Percentiles rank a stretch among this genome's conserved stretches.
phyloP scores from a whole-genome alignment of 306 rosid genomes.

The Nissolia schottii region DNA sequence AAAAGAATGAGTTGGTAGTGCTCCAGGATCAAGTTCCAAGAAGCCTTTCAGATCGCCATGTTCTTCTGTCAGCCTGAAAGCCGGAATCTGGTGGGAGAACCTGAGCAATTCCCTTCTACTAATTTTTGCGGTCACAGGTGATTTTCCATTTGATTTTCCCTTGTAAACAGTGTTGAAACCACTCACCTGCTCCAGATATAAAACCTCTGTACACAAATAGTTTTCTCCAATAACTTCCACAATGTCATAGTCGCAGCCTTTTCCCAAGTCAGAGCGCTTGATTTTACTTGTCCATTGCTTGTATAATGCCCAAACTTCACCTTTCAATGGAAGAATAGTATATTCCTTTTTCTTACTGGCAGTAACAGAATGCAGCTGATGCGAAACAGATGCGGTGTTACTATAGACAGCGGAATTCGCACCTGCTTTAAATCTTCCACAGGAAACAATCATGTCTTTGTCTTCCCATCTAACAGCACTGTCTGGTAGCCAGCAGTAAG shows the following conservation, averaged over 20 bases:
- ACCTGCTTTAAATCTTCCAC: conserved; percentile 52
- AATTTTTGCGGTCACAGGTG: conserved; percentile 28
- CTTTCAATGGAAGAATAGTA: conserved; percentile 57
- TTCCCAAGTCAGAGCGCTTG: conserved; percentile 43
- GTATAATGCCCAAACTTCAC: conserved; percentile 89
- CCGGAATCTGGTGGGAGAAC: conserved; percentile 84
- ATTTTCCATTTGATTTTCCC: conserved; percentile 26
- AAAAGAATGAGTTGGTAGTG: conserved; percentile 49
- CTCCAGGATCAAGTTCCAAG: conserved; percentile 84
- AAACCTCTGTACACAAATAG: conserved; percentile 35
- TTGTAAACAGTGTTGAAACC: conserved; percentile 65
- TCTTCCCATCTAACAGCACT: conserved; percentile 45
- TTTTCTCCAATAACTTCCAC: conserved; percentile 47
- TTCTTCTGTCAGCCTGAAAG: conserved; percentile 60
- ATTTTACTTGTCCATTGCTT: conserved; percentile 63
- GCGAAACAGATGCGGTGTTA: conserved; percentile 46
- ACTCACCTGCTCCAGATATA: conserved; percentile 46
- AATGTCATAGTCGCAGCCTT: conserved; percentile 59
- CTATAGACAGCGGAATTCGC: conserved; percentile 18
- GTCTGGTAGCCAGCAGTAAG: conserved; percentile 37
- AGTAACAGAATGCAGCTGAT: conserved; percentile 39
- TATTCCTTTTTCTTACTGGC: conserved; percentile 21
- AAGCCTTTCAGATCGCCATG: conserved; percentile 57
- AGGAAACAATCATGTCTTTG: conserved; percentile 52
- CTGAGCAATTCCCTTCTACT: conserved; percentile 42